phyloP scores from a whole-genome alignment of 2,329 filamentous ascomycete species.

The Colletotrichum cereale region DNA sequence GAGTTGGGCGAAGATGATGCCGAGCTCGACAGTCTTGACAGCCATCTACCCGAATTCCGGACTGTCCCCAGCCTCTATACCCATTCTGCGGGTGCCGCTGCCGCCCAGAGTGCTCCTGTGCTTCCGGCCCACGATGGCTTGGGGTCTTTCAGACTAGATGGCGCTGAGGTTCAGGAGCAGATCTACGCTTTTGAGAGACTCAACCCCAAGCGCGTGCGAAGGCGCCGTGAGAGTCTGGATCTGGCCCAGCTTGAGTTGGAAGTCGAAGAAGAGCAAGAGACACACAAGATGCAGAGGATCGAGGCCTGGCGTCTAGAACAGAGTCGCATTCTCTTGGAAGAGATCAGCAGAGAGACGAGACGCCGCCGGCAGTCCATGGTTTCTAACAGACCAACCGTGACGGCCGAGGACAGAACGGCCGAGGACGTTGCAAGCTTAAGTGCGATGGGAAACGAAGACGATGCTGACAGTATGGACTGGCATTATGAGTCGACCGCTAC shows the following conservation, averaged over 20 bases:
- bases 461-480: conserved; percentile 61
- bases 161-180: conserved; percentile 79
- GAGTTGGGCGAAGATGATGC: conserved; percentile 71
- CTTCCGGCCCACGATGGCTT: conserved; percentile 94
- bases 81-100: conserved; percentile 56
- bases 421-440: conserved; percentile 50
- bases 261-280: conserved; percentile 69
- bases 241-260: conserved; percentile 64
- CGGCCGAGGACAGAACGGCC: conserved; percentile 46
- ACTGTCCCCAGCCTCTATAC: conserved; percentile 64
- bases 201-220: conserved; percentile 77
- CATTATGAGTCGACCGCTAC: conserved; percentile 62
- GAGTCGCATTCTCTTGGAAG: conserved; percentile 84
- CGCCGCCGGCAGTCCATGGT: conserved; percentile 74
- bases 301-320: conserved; percentile 95
- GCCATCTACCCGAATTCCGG: conserved; percentile 89
- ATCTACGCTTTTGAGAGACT: conserved; percentile 90
- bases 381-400: conserved; percentile 55
- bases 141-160: conserved; percentile 81
- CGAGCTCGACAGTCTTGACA: conserved; percentile 93
- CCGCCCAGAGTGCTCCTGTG: conserved; percentile 73
- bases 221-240: conserved; percentile 66
- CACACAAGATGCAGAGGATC: conserved; percentile 85
- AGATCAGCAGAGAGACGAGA: conserved; percentile 88
- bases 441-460: conserved; percentile 45